phyloP scores from a whole-genome alignment of 2,329 filamentous ascomycete genomes.

The Ramularia endophylla region DNA sequence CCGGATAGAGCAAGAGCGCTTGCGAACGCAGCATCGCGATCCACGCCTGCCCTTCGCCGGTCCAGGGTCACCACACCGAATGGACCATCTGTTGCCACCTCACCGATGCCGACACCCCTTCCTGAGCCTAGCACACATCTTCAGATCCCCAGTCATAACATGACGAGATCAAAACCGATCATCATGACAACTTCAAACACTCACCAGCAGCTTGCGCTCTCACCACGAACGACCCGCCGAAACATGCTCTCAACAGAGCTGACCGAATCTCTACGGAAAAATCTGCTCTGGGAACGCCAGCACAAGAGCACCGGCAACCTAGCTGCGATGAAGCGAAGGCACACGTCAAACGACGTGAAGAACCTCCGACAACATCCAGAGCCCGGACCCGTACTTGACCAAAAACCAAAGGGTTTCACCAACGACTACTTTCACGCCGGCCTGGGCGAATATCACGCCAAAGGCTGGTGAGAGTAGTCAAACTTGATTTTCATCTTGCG shows the following conservation, averaged over 20 bases:
- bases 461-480: slow-evolving; percentile 65
- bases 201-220: slow-evolving; percentile 63
- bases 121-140: slow-evolving; percentile 30
- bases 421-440: slow-evolving; percentile 83
- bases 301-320: slow-evolving; percentile 88
- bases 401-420: slow-evolving; percentile 56
- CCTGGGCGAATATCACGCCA: slow-evolving; percentile 76
- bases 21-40: slow-evolving; percentile 57
- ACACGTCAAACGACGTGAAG: slow-evolving; percentile 85
- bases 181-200: slow-evolving; percentile 62
- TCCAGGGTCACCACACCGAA: slow-evolving; percentile 63
- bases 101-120: slow-evolving; percentile 28
- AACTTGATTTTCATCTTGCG: slow-evolving; percentile 21
- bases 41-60: slow-evolving; percentile 49
- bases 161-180: slow-evolving; percentile 70
- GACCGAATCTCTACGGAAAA: slow-evolving; percentile 83
- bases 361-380: slow-evolving; percentile 80
- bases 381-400: slow-evolving; percentile 45
- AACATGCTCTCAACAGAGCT: slow-evolving; percentile 96
- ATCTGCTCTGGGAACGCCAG: slow-evolving; percentile 91
- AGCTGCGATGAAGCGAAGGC: slow-evolving; percentile 79
- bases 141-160: slow-evolving; percentile 26
- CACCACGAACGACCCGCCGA: slow-evolving; percentile 81
- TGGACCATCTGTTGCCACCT: slow-evolving; percentile 60
- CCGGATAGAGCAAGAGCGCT: slow-evolving; percentile 65